These are phyloP conservation scores for Phoma sp. DNA, from an alignment of 2,329 filamentous ascomycete species.

Conservation along the genomic window DNA sequence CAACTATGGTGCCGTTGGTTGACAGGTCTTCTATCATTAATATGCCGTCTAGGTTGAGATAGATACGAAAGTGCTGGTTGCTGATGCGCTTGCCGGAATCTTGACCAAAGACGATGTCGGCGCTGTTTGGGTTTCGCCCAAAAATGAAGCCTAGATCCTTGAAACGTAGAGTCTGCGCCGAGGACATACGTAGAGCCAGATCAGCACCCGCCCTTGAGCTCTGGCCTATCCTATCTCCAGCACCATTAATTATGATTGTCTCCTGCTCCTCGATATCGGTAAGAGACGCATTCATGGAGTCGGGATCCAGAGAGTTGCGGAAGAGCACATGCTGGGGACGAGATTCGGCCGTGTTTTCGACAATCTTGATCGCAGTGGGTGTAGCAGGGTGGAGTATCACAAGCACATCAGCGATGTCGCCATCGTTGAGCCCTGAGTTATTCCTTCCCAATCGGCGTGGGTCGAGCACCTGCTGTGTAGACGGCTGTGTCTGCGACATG, in stretches of 20 bases:
- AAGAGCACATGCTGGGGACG: conserved; percentile 67
- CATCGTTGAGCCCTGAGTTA: conserved; percentile 80
- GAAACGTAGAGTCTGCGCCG: conserved; percentile 64
- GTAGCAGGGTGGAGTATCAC: conserved; percentile 86
- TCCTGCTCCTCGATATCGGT: conserved; percentile 50
- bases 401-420: conserved; percentile 86
- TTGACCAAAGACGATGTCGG: conserved; percentile 71
- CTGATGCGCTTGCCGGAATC: conserved; percentile 78
- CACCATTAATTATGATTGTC: conserved; percentile 57
- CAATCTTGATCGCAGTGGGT: conserved; percentile 72
- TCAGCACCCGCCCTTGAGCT: conserved; percentile 54
- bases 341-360: conserved; percentile 61
- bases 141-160: conserved; percentile 80
- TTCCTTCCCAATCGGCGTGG: conserved; percentile 79
- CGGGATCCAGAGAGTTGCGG: conserved; percentile 48
- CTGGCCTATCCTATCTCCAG: conserved; percentile 26
- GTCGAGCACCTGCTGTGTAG: conserved; percentile 82
- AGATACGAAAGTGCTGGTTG: conserved; percentile 96
- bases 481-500: conserved; percentile 59
- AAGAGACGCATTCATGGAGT: conserved; percentile 46
- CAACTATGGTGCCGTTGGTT: conserved; percentile 93
- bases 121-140: conserved; percentile 74
- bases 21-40: conserved; percentile 94
- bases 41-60: conserved; percentile 81
- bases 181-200: conserved; percentile 81